Evolutionary conservation across 441 rosid species (phyloP), one percentile per base, ranked within the genome.

Genomic region (Breynia disticha): DNA sequence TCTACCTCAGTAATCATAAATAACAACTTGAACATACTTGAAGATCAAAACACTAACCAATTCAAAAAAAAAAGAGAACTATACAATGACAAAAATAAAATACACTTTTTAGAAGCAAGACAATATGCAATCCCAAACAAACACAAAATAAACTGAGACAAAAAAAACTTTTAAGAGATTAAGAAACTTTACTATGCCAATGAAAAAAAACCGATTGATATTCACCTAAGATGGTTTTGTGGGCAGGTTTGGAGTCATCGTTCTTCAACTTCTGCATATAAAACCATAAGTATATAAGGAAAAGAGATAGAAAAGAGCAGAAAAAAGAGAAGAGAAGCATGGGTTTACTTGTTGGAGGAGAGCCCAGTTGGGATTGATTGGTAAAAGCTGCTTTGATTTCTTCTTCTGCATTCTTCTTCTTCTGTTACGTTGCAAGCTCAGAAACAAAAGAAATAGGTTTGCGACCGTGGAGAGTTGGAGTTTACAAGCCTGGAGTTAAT

Each of bases 351-450:
- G 86, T 69, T 76, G 84, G 51, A 84, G 86, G 50, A 74, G 80
- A 63, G 73, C 79, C 93, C 93, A 82, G 66, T 84, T 84, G 38
- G 89, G 89, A 67, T 84, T 84, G 6, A 70, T 52, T 15, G 71
- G 77, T 20, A 67, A 39, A 20, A 55, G 70, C 49, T 56, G 18
- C 48, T 70, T 72, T 56, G 67, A 63, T 63, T 42, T 74, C 51
- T 55, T 70, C 72, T 73, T 73, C 63, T 49, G 21, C 42, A 28
- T 56, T 75, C 53, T 50, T 68, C 75, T 73, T 70, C 68, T 50
- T 37, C 46, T 46, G 54, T 28, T 28, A 28, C 35, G 35, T 28
- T 28, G 35, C 35, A 28, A 1, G 35, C 35, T 4, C 7, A 28
- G 3, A 2, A 28, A 28, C 7, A 28, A 9, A 28, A 28, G 4